Evolutionary conservation across 495 filamentous ascomycete genomes (phyloP).

Genomic region (Recurvomyces mirabilis): DNA sequence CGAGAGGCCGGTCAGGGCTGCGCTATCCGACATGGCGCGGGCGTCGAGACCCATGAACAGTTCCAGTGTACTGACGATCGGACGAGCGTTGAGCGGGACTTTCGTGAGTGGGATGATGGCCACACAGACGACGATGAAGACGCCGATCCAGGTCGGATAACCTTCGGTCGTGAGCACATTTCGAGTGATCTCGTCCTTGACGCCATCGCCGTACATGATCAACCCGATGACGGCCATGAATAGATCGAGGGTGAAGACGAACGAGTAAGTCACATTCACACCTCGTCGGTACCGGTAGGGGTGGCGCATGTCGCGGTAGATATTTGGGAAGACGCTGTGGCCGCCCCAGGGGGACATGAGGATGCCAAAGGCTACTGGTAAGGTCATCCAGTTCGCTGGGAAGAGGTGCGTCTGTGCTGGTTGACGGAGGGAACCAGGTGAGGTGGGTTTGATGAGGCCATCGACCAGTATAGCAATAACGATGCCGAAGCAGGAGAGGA

Average conservation of each 20-base stretch:
- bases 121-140: slow-evolving; percentile 74
- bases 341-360: slow-evolving; percentile 97
- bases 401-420: slow-evolving; percentile 73
- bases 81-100: slow-evolving; percentile 79
- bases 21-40: slow-evolving; percentile 37
- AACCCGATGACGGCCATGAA: slow-evolving; percentile 71
- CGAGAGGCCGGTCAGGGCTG: slow-evolving; percentile 41
- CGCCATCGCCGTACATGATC: slow-evolving; percentile 84
- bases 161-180: slow-evolving; percentile 64
- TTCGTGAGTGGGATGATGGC: slow-evolving; percentile 92
- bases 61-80: slow-evolving; percentile 77
- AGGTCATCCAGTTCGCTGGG: slow-evolving; percentile 72
- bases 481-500: slow-evolving; percentile 77
- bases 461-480: slow-evolving; percentile 70
- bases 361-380: slow-evolving; percentile 89
- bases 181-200: slow-evolving; percentile 79
- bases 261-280: slow-evolving; percentile 56
- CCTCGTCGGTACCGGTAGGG: slow-evolving; percentile 71
- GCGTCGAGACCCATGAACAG: slow-evolving; percentile 61
- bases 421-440: slow-evolving; percentile 72
- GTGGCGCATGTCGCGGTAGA: slow-evolving; percentile 96
- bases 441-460: slow-evolving; percentile 67
- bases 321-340: slow-evolving; percentile 90
- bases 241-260: slow-evolving; percentile 74
- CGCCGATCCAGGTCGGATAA: slow-evolving; percentile 63